A percentile compares a stretch with the other conserved stretches of the same genome.
Conservation (phyloP, 176 grass and related monocot species). For the Hsuehochloa calcarea region DNA sequence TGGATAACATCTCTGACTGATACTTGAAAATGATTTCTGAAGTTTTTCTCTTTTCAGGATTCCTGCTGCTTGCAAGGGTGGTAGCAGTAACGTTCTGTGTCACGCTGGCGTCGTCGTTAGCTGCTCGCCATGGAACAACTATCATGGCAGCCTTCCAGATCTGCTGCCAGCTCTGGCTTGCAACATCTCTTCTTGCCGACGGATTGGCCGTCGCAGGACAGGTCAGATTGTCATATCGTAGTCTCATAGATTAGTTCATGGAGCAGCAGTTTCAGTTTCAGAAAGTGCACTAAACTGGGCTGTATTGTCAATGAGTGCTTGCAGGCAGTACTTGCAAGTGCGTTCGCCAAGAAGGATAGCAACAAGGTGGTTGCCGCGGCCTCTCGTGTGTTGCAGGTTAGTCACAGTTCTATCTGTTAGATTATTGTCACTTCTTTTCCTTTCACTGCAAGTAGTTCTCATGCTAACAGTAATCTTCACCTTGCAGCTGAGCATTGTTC, state of each 20-base stretch:
- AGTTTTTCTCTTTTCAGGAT: constrained; percentile 49
- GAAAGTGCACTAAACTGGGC: not conserved
- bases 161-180: constrained; percentile 90
- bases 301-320: constrained; percentile 4
- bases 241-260: not conserved
- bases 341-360: constrained; percentile 74
- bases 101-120: constrained; percentile 82
- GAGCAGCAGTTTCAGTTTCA: not conserved
- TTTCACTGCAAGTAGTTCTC: not conserved
- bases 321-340: constrained; percentile 89
- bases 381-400: constrained; percentile 82
- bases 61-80: constrained; percentile 82
- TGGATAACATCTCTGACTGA: constrained; percentile 18
- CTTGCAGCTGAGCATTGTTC: constrained; percentile 75
- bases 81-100: constrained; percentile 98
- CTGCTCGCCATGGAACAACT: constrained; percentile 68
- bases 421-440: not conserved
- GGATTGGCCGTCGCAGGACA: constrained; percentile 94
- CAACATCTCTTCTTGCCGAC: constrained; percentile 91
- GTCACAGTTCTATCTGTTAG: not conserved
- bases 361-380: constrained; percentile 58
- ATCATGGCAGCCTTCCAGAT: constrained; percentile 95
- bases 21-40: constrained; percentile 21
- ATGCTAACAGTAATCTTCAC: not conserved
- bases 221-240: constrained; percentile 32